Conservation (phyloP, 1,139 yeast genomes). For the Citeromyces siamensis region DNA sequence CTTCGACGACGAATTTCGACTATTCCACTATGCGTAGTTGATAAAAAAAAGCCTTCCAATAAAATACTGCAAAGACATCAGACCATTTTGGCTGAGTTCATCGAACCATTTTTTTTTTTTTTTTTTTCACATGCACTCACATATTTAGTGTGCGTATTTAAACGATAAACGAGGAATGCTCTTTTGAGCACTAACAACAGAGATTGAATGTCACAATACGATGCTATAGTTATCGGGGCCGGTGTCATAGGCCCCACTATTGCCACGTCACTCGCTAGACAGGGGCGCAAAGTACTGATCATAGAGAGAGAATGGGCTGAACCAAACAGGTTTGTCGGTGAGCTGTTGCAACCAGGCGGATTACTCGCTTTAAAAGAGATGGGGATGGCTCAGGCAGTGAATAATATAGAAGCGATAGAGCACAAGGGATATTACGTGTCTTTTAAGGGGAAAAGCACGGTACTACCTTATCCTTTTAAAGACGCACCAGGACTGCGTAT, state of each 20-base stretch:
- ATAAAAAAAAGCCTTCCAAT: no score
- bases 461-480: constrained; percentile 63
- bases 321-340: constrained; percentile 97
- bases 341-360: constrained; percentile 93
- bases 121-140: no score
- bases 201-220: constrained; percentile 22
- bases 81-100: no score
- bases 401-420: constrained; percentile 69
- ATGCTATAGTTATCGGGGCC: constrained; percentile 76
- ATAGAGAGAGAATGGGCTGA: constrained; percentile 82
- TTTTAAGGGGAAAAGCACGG: constrained; percentile 41
- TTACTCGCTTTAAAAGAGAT: constrained; percentile 66
- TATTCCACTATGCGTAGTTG: no score
- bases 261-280: constrained; percentile 83
- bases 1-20: no score
- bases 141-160: no score
- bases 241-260: constrained; percentile 94
- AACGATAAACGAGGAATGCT: constrained; percentile 3
- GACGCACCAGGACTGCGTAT: constrained; percentile 30
- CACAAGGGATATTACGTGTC: constrained; percentile 76
- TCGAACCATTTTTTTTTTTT: no score
- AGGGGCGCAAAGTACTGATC: constrained; percentile 67
- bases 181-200: background rate
- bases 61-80: no score
- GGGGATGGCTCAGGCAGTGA: constrained; percentile 72